Conservation (phyloP, 163 green algal species). For the Chlorella variabilis region DNA sequence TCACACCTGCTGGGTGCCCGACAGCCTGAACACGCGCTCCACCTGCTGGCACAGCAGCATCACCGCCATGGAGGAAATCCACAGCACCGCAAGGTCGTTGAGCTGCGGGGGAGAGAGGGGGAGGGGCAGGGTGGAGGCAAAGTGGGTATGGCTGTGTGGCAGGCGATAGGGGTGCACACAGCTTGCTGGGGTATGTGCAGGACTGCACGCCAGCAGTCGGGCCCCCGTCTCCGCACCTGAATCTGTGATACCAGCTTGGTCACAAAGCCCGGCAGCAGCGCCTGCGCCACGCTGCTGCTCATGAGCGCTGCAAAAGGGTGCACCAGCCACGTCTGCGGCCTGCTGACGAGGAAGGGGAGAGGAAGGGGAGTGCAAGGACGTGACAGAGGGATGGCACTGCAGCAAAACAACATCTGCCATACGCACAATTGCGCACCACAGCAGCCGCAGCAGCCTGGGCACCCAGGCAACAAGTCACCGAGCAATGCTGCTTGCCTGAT, state of each 20-base stretch:
- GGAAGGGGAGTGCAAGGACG: too few species aligned
- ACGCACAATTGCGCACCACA: too few species aligned
- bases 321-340: conserved; percentile 58
- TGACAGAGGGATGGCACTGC: too few species aligned
- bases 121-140: background rate
- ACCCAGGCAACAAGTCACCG: too few species aligned
- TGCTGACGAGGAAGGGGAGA: background rate
- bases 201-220: too few species aligned
- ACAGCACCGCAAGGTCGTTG: conserved; percentile 29
- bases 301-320: conserved; percentile 31
- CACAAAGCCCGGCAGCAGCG: background rate
- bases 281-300: background rate
- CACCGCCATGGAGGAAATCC: conserved; percentile 29
- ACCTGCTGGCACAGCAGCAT: conserved; percentile 22
- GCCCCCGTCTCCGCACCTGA: background rate
- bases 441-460: too few species aligned
- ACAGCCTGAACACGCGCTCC: conserved; percentile 32
- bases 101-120: background rate
- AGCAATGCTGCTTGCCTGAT: conserved; percentile 5
- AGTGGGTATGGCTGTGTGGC: too few species aligned
- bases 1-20: conserved; percentile 27
- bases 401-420: too few species aligned
- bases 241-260: background rate
- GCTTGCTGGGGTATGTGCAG: too few species aligned
- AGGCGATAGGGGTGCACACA: too few species aligned